Evolutionary conservation across 805 yeast species (phyloP), one percentile per base, ranked within the genome.

Genomic region (Debaryomyces maramus): DNA sequence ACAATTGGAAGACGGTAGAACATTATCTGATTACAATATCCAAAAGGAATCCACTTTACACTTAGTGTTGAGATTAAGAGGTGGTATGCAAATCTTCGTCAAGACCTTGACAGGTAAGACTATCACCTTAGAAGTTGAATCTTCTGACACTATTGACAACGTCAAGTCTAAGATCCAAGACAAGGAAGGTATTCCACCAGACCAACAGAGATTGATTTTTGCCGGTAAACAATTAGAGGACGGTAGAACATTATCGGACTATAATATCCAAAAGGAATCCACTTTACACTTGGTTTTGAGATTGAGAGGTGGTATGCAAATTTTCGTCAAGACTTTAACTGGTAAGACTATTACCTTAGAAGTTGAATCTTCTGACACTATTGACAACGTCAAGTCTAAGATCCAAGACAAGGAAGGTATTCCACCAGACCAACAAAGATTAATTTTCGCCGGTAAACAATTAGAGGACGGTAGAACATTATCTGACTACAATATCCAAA

Each of bases 141-240:
- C 97, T 51, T 88, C 96, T 46, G 97, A 89, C 80, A 88, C 97
- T 70, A 89, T 89, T 75, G 97, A 90, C 85, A 89, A 89, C 68
- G 97, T 89, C 83, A 89, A 90, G 82, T 81, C 96, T 71, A 90
- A 90, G 85, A 90, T 89, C 74, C 96, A 88, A 78, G 96, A 91
- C 83, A 90, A 90, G 83, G 98, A 91, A 76, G 97, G 97, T 70
- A 91, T 91, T 59, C 98, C 98, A 73, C 97, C 98, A 67, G 97
- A 91, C 77, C 98, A 91, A 76, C 98, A 91, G 80, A 88, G 99
- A 81, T 85, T 91, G 67, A 91, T 91, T 82, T 91, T 91, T 70
- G 98, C 98, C 67, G 99, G 99, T 81, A 91, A 91, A 83, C 99
- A 91, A 80, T 87, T 91, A 68, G 97, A 90, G 80, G 97, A 90